A percentile compares a stretch with the other conserved stretches of the same genome.
Evolutionary conservation across 2,329 filamentous ascomycete species (phyloP).

Genomic region (Trichoderma sp.): DNA sequence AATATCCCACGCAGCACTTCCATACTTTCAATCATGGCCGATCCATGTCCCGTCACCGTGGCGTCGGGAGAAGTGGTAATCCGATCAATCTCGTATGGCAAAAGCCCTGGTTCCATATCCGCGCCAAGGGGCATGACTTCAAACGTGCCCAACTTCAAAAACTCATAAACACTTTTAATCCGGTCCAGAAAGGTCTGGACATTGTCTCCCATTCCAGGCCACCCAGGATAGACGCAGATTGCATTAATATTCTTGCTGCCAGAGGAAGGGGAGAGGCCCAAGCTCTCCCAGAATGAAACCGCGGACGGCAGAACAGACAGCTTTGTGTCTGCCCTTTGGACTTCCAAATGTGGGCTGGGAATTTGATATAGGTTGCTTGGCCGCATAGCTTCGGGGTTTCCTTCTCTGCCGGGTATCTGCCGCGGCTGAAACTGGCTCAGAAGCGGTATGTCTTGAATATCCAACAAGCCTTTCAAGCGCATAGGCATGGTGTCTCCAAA

Average conservation of each 20-base stretch:
- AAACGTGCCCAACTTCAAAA: slow-evolving; percentile 68
- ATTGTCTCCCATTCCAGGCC: slow-evolving; percentile 60
- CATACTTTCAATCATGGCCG: slow-evolving; percentile 49
- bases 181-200: slow-evolving; percentile 65
- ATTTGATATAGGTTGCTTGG: slow-evolving; percentile 60
- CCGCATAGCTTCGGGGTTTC: slow-evolving; percentile 46
- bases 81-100: slow-evolving; percentile 50
- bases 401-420: slow-evolving; percentile 42
- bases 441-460: slow-evolving; percentile 57
- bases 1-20: slow-evolving; percentile 49
- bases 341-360: slow-evolving; percentile 66
- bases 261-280: slow-evolving; percentile 70
- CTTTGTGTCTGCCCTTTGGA: slow-evolving; percentile 66
- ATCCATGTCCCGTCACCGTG: slow-evolving; percentile 42
- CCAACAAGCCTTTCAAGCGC: slow-evolving; percentile 49
- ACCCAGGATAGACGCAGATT: slow-evolving; percentile 68
- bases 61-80: slow-evolving; percentile 42
- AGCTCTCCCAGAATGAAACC: slow-evolving; percentile 76
- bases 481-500: slow-evolving; percentile 41
- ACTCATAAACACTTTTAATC: slow-evolving; percentile 70
- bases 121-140: slow-evolving; percentile 45
- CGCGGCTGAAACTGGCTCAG: slow-evolving; percentile 53
- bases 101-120: slow-evolving; percentile 44
- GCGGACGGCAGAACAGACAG: slow-evolving; percentile 74
- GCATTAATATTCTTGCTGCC: slow-evolving; percentile 69